phyloP scores from a whole-genome alignment of 495 filamentous ascomycete genomes.

The Amorphotheca resinae region DNA sequence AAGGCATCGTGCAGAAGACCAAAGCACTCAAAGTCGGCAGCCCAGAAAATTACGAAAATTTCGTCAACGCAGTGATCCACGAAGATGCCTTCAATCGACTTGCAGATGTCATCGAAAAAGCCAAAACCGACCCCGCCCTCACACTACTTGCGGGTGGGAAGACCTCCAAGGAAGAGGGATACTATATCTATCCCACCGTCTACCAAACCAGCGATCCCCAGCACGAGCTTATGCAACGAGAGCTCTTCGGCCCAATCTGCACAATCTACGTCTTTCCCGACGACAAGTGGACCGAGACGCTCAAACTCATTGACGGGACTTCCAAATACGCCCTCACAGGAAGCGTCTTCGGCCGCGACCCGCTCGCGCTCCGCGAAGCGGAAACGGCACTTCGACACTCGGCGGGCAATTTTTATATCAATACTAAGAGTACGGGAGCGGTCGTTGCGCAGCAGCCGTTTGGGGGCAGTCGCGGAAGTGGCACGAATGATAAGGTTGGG shows the following conservation, averaged over 20 bases:
- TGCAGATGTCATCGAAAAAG: slow-evolving; percentile 45
- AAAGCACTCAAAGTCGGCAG: slow-evolving; percentile 52
- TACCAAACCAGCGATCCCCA: slow-evolving; percentile 45
- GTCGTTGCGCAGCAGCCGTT: slow-evolving; percentile 87
- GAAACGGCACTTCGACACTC: slow-evolving; percentile 60
- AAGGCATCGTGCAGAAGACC: slow-evolving; percentile 48
- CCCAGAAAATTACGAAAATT: slow-evolving; percentile 51
- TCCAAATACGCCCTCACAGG: slow-evolving; percentile 71
- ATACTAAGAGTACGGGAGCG: slow-evolving; percentile 80
- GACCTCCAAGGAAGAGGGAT: slow-evolving; percentile 52
- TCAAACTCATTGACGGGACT: slow-evolving; percentile 43
- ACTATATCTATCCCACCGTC: slow-evolving; percentile 58
- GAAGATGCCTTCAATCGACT: slow-evolving; percentile 55
- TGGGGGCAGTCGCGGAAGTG: slow-evolving; percentile 67
- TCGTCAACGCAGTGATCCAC: slow-evolving; percentile 69
- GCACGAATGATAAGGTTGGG: slow-evolving; percentile 84
- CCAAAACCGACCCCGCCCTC: slow-evolving; percentile 49
- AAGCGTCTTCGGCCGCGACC: slow-evolving; percentile 59
- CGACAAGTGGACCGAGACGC: slow-evolving; percentile 27
- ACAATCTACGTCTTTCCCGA: slow-evolving; percentile 59
- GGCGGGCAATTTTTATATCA: slow-evolving; percentile 81
- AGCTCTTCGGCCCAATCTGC: slow-evolving; percentile 66
- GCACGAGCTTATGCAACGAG: slow-evolving; percentile 50
- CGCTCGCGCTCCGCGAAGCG: slow-evolving; percentile 47
- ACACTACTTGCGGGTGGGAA: slow-evolving; percentile 51